These are phyloP conservation scores for Syzygium grande DNA, from an alignment of 345 rosid species.

Conservation along the genomic window DNA sequence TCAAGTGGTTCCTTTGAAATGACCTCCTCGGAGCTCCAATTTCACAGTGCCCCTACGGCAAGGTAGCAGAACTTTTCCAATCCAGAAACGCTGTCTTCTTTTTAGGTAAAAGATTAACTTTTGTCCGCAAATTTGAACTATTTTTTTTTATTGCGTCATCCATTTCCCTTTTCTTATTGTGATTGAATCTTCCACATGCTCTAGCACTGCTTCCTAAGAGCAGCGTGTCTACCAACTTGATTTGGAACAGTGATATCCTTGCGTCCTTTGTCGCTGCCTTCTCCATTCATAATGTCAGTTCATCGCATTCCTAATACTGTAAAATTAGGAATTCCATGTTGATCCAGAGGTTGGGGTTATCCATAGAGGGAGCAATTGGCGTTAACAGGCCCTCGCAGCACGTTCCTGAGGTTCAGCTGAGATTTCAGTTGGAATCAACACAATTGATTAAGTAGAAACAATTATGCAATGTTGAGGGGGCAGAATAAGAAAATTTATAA, in stretches of 20 bases:
- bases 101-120: background rate
- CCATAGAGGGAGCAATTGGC: background rate
- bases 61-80: background rate
- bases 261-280: background rate
- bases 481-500: background rate
- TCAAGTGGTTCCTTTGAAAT: no score
- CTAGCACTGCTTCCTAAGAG: no score
- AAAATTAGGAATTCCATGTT: fast-evolving
- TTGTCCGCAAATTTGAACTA: background rate
- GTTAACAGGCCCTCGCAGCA: background rate
- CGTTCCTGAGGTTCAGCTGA: background rate
- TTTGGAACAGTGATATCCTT: background rate
- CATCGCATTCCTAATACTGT: background rate
- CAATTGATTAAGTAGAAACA: background rate
- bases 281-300: background rate
- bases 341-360: background rate
- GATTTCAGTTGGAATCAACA: background rate
- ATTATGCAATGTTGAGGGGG: background rate
- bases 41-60: no score
- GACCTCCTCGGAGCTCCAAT: no score
- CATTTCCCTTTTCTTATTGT: background rate
- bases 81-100: background rate
- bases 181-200: background rate
- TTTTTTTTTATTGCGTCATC: background rate
- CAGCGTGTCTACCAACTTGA: background rate